Base-by-base conservation (phyloP, 768 basidiomycete species). In the Jaapia argillacea region DNA sequence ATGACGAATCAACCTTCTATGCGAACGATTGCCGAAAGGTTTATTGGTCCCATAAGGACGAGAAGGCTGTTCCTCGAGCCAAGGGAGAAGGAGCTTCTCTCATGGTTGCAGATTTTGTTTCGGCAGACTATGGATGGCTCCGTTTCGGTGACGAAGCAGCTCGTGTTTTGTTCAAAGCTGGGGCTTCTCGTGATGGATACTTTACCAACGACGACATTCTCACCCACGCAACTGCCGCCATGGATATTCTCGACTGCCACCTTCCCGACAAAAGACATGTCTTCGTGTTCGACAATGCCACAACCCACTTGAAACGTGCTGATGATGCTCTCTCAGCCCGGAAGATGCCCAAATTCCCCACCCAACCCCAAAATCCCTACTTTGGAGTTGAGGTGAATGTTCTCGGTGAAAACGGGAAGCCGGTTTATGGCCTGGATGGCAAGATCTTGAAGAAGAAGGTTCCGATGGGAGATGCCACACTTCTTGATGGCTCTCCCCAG, bases 1-100 rank as follows among this genome's bases (percentile, higher is more conserved):
- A 71, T 46, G 63, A 71, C 47, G 62, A 72, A 45, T 60, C 58
- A 2, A 62, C 52, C 1, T 69, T 68, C 51, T 68, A 68, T 51
- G 60, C 58, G 2, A 46, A 71, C 54, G 64, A 71, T 44, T 46
- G 54, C 0, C 48, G 56, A 1, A 43, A 51, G 12, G 46, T 36
- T 1, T 25, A 43, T 6, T 70, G 66, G 66, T 50, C 58, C 5
- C 62, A 62, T 14, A 42, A 52, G 6, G 38, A 41, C 6, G 58
- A 50, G 28, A 51, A 22, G 16, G 52, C 65, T 2, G 45, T 43
- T 0, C 67, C 68, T 4, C 48, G 56, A 1, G 23, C 53, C 5
- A 71, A 71, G 45, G 66, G 66, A 0, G 66, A 70, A 45, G 68
- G 66, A 0, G 41, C 40, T 0, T 69, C 67, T 4, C 20, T 68